Conservation (phyloP, 495 filamentous ascomycete species). For the Penicillium pulvis region DNA sequence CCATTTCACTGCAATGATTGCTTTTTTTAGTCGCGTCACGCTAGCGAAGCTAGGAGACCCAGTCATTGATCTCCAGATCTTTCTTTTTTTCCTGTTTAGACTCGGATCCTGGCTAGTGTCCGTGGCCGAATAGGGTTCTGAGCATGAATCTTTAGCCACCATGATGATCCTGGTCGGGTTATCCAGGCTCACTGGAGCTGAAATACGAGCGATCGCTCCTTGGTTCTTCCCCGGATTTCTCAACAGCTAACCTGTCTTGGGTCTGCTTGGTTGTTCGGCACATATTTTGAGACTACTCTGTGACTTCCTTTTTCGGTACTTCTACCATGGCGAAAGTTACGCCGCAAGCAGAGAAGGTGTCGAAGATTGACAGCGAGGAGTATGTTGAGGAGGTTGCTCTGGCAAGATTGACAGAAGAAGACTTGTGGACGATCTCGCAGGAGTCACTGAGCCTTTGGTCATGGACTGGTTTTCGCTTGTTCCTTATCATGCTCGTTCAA, state of each 20-base stretch:
- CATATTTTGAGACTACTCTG: neutral
- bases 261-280: neutral
- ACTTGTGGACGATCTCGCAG: slow-evolving; percentile 34
- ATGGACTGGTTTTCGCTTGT: slow-evolving; percentile 36
- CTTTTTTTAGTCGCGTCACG: slow-evolving; percentile 5
- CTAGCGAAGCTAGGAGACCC: slow-evolving; percentile 2
- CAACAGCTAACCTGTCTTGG: neutral
- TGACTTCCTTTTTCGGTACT: neutral
- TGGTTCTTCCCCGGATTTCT: neutral
- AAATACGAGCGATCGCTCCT: neutral
- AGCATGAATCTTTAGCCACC: neutral
- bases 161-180: neutral
- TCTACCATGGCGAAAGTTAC: neutral
- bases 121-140: slow-evolving; percentile 23
- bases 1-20: slow-evolving; percentile 11
- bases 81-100: slow-evolving; percentile 13
- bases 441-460: slow-evolving; percentile 36
- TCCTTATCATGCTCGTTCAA: slow-evolving; percentile 41
- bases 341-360: neutral
- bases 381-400: slow-evolving; percentile 40
- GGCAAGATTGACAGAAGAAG: slow-evolving; percentile 42
- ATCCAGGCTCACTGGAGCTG: neutral
- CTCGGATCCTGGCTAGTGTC: slow-evolving; percentile 13
- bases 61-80: slow-evolving; percentile 3
- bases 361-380: slow-evolving; percentile 19